Percentiles rank a stretch among this genome's conserved stretches.
Conservation (phyloP, 305 asterid genomes). For the Solanum chacoense region DNA sequence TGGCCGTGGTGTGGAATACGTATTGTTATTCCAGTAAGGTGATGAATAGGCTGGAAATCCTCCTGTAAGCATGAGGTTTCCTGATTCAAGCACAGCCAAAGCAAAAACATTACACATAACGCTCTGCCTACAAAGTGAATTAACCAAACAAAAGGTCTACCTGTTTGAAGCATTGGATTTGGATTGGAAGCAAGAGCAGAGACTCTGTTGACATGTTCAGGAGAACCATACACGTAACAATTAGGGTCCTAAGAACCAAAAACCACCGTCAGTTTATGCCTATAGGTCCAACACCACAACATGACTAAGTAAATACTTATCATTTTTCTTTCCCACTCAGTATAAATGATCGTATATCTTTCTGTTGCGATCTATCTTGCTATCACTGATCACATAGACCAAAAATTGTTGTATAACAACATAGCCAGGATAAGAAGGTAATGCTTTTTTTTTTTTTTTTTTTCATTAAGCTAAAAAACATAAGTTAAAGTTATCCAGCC, state of each 20-base stretch:
- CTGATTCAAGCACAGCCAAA: constrained; percentile 14
- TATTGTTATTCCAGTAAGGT: constrained; percentile 55
- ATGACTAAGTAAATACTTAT: neutral
- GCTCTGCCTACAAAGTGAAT: neutral
- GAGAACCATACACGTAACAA: constrained; percentile 73
- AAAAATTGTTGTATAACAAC: neutral
- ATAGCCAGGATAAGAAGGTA: neutral
- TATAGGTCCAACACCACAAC: neutral
- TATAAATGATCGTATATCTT: neutral
- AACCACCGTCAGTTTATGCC: neutral
- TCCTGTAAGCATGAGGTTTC: constrained; percentile 46
- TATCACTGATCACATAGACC: neutral
- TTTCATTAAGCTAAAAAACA: neutral
- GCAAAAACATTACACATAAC: constrained; percentile 5
- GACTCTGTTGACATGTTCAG: constrained; percentile 73
- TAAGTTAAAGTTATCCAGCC: neutral
- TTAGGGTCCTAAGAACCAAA: constrained; percentile 17
- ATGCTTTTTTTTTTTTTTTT: neutral
- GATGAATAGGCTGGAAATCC: constrained; percentile 51
- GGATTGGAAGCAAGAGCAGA: constrained; percentile 47
- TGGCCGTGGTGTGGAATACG: constrained; percentile 35
- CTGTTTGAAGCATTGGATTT: constrained; percentile 50
- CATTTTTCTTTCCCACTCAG: neutral
- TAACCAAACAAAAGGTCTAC: constrained; percentile 17
- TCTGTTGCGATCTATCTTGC: neutral